Base-by-base conservation (phyloP, 176 grass and related monocot genomes). In the Coix lacrymajobi region DNA sequence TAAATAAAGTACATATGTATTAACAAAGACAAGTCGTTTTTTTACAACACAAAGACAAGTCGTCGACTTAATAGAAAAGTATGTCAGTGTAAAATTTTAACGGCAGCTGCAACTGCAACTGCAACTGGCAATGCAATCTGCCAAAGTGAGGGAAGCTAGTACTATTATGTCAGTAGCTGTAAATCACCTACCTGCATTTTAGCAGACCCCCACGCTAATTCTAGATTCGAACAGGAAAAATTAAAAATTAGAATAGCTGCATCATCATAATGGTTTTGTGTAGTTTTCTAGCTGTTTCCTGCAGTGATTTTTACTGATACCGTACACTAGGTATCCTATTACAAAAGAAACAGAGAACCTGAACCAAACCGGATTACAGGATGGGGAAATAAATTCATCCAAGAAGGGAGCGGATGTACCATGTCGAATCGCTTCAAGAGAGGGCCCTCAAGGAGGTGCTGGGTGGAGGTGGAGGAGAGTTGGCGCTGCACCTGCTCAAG, bases 401-500 rank as follows among this genome's bases (percentile, higher is more conserved):
- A n/a, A n/a, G 8, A 11, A n/a, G n/a, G 48, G 0, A 7, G 79
- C 8, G 6, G 28, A 58, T 65, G 69, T 40, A 91, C 93, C 30
- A 85, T 95, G 76, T 96, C 93, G 36, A 89, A 94, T 82, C 87
- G 82, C 85, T 92, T 97, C 68, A 97, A 66, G 75, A 94, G 90
- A 33, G 95, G 95, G 41, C 95, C 92, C 69, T 97, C 86, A n/a
- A 97, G 92, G 67, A 94, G 84, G 44, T 89, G 89, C 20, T 88
- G 88, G 36, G 81, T 93, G n/a, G 88, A 91, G 37, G 85, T 87
- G 29, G 92, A 92, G 3, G 90, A 84, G 22, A 97, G 95, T 79
- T 97, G 92, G 58, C 73, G 80, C 88, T 86, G 91, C 26, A 94
- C 91, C 86, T 85, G 85, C 41, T 94, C 86, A 97, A 94, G 92